These are phyloP conservation scores for Hanseniaspora pseudoguilliermondii DNA, from an alignment of 805 yeast genomes.

Conservation along the genomic window DNA sequence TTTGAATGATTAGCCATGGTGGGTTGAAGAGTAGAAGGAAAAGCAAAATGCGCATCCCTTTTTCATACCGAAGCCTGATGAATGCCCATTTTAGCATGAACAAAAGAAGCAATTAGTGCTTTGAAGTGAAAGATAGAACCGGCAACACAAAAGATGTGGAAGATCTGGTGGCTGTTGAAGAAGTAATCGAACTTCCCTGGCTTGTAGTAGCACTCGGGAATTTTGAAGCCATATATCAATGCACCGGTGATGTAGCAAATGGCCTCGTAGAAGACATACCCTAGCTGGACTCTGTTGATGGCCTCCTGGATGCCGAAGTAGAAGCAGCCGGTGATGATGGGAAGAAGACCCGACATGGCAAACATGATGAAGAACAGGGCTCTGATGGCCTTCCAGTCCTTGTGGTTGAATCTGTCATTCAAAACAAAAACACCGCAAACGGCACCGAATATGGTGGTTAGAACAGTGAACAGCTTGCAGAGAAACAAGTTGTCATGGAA, in stretches of 20 bases:
- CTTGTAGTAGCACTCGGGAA: conserved; percentile 53
- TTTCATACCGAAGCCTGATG: background rate
- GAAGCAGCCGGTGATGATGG: conserved; percentile 43
- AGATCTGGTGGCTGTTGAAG: conserved; percentile 77
- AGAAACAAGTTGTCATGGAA: conserved; percentile 28
- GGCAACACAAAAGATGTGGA: conserved; percentile 62
- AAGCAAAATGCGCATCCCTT: background rate
- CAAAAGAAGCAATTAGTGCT: conserved; percentile 51
- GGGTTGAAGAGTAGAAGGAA: background rate
- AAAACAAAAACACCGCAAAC: conserved; percentile 54
- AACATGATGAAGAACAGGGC: conserved; percentile 68
- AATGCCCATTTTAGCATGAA: conserved; percentile 23
- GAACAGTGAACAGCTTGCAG: conserved; percentile 22
- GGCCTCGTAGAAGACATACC: conserved; percentile 59
- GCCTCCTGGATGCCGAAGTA: conserved; percentile 42
- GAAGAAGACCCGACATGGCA: conserved; percentile 65
- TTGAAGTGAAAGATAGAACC: conserved; percentile 67
- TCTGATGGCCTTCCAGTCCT: conserved; percentile 57
- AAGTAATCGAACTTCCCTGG: conserved; percentile 56
- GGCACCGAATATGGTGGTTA: conserved; percentile 45
- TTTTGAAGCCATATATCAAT: conserved; percentile 55
- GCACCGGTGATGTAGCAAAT: conserved; percentile 69
- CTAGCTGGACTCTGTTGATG: conserved; percentile 39
- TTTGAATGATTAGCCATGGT: too few relatives aligned
- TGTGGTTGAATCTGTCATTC: conserved; percentile 50